Conservation (phyloP, 192 early-diverging fungal species). For the Entophlyctis helioformis region DNA sequence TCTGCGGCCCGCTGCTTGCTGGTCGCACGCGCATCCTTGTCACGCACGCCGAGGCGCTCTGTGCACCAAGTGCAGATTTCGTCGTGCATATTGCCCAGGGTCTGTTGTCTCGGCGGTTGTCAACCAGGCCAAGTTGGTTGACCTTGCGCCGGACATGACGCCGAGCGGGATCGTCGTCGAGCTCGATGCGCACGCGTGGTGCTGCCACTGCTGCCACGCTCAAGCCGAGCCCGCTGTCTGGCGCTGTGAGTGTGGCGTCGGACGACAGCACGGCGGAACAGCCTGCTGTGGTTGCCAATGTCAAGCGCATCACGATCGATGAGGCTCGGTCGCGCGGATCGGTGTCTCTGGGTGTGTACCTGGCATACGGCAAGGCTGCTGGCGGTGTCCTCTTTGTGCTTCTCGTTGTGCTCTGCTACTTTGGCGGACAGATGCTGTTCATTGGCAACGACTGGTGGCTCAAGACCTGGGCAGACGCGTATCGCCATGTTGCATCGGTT, state of each 20-base stretch:
- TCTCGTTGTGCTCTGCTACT: neutral
- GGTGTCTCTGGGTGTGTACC: conserved; percentile 8
- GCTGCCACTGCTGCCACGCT: neutral
- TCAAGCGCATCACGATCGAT: neutral
- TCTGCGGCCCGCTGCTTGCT: conserved; percentile 53
- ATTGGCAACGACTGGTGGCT: conserved; percentile 29
- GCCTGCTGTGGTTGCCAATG: neutral
- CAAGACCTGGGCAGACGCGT: conserved; percentile 20
- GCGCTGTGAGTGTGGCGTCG: too few relatives aligned
- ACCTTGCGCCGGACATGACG: too few relatives aligned
- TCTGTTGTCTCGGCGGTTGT: conserved; percentile 28
- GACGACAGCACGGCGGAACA: too few relatives aligned
- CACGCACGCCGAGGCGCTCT: conserved; percentile 47
- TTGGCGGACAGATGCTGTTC: neutral
- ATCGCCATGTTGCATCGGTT: neutral
- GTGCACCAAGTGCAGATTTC: conserved; percentile 16
- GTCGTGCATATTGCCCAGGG: conserved; percentile 44
- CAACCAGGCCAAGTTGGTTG: conserved; percentile 1
- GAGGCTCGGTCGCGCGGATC: neutral
- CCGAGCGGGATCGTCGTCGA: neutral
- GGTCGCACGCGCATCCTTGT: conserved; percentile 71
- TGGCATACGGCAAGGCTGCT: conserved; percentile 14
- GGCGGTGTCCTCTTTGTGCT: conserved; percentile 10
- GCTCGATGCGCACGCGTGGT: neutral
- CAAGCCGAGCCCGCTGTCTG: neutral